Conservation (phyloP, 176 grass and related monocot species). For the Avena atlantica region DNA sequence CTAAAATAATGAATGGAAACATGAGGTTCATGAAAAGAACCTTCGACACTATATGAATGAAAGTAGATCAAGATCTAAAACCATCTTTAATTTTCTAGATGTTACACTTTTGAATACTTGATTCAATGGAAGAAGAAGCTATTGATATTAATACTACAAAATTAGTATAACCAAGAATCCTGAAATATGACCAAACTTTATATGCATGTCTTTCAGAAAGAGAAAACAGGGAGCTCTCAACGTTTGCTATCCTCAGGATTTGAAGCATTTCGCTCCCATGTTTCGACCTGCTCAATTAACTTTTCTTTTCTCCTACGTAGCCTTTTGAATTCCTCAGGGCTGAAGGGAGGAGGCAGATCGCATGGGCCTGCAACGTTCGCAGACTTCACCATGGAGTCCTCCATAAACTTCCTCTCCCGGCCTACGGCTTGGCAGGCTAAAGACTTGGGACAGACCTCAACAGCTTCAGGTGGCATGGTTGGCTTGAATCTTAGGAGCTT, state of each 20-base stretch:
- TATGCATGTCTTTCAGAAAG: slow-evolving; percentile 6
- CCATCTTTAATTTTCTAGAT: slow-evolving; percentile 29
- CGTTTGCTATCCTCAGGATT: slow-evolving; percentile 41
- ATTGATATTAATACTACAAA: slow-evolving; percentile 43
- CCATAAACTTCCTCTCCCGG: slow-evolving; percentile 73
- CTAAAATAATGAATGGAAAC: slow-evolving; percentile 18
- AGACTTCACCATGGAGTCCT: slow-evolving; percentile 71
- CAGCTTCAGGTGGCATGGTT: slow-evolving; percentile 58
- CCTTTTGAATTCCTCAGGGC: slow-evolving; percentile 48
- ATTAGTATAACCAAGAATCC: slow-evolving; percentile 39
- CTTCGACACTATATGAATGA: background rate
- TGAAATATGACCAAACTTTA: slow-evolving; percentile 26
- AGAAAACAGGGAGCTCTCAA: slow-evolving; percentile 35
- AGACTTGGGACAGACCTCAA: slow-evolving; percentile 74
- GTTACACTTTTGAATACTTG: slow-evolving; percentile 22
- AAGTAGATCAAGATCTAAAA: slow-evolving; percentile 15
- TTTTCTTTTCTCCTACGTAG: slow-evolving; percentile 52
- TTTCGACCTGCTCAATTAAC: slow-evolving; percentile 65
- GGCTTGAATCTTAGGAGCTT: slow-evolving; percentile 92
- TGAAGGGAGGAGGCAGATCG: slow-evolving; percentile 69
- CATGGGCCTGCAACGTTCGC: slow-evolving; percentile 60
- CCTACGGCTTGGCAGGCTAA: slow-evolving; percentile 68
- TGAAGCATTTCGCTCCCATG: slow-evolving; percentile 61
- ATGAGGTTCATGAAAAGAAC: background rate
- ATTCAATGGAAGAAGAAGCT: slow-evolving; percentile 22